Percentiles rank a stretch among this genome's conserved stretches.
phyloP scores from a whole-genome alignment of 2,329 filamentous ascomycete genomes.

The Madurella mycetomatis region DNA sequence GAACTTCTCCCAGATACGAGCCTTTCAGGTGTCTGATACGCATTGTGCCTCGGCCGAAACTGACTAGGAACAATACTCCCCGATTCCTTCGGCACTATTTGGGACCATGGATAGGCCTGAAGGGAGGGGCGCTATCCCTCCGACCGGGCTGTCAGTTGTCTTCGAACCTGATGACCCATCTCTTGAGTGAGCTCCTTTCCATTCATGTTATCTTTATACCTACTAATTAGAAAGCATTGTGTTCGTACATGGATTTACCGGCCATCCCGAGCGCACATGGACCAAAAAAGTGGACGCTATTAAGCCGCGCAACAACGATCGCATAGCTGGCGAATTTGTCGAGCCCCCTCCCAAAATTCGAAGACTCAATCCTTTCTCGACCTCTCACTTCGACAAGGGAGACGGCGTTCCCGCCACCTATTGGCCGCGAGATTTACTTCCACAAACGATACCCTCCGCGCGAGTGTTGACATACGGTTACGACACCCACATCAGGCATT shows the following conservation, averaged over 20 bases:
- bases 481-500: conserved; percentile 29
- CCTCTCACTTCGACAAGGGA: too few relatives aligned
- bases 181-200: conserved; percentile 5
- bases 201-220: not conserved
- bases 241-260: conserved; percentile 23
- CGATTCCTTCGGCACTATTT: too few relatives aligned
- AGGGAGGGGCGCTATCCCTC: too few relatives aligned
- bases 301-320: not conserved
- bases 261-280: conserved; percentile 22
- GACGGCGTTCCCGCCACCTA: not conserved
- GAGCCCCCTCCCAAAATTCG: too few relatives aligned
- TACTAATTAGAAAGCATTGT: conserved; percentile 13
- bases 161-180: conserved; percentile 6
- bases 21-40: too few relatives aligned
- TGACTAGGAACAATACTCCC: too few relatives aligned
- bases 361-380: too few relatives aligned
- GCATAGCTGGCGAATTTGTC: not conserved
- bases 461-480: conserved; percentile 31
- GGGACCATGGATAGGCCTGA: too few relatives aligned
- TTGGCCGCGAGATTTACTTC: conserved; percentile 22
- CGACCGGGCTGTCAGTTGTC: conserved; percentile 14
- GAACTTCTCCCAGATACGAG: too few relatives aligned
- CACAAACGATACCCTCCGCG: conserved; percentile 20
- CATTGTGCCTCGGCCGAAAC: too few relatives aligned
- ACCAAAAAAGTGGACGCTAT: conserved; percentile 2